phyloP scores from a whole-genome alignment of 1,284 basidiomycete genomes.

The Calocybe gambosa region DNA sequence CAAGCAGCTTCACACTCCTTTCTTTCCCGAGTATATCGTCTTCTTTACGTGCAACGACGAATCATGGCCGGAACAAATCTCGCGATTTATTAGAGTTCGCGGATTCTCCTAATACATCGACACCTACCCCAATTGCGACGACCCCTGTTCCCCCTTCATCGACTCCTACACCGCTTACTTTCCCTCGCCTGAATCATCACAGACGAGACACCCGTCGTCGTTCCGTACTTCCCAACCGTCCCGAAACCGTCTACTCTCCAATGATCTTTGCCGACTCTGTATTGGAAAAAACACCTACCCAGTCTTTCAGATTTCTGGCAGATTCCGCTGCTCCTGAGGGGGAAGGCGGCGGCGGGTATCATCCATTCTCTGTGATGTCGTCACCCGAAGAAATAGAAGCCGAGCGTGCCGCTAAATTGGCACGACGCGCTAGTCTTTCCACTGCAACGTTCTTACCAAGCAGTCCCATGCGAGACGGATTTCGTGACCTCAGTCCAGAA shows the following conservation, averaged over 20 bases:
- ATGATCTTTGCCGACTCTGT: constrained; percentile 5
- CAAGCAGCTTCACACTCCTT: constrained; percentile 11
- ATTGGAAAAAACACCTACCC: not conserved
- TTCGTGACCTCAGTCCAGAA: not conserved
- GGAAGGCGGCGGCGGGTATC: not conserved
- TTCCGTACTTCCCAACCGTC: too few species aligned
- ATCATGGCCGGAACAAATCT: too few species aligned
- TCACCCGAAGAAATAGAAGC: not conserved
- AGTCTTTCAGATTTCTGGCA: not conserved
- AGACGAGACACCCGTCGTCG: too few species aligned
- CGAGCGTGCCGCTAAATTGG: constrained; percentile 5
- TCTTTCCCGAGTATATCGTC: constrained; percentile 9
- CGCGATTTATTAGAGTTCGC: too few species aligned
- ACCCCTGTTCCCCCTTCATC: too few species aligned
- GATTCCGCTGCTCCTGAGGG: too few species aligned
- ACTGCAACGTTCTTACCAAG: constrained; percentile 4
- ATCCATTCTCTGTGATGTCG: not conserved
- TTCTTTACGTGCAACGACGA: too few species aligned
- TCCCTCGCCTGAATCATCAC: too few species aligned
- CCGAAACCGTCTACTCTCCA: constrained; percentile 4
- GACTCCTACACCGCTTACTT: too few species aligned
- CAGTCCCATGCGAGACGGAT: constrained; percentile 8
- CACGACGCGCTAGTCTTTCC: constrained; percentile 13
- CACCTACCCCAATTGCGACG: too few species aligned
- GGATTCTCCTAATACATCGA: too few species aligned